Percentiles rank a stretch among this genome's conserved stretches.
Conservation (phyloP, 2,329 filamentous ascomycete genomes). For the Diaporthe citriasiana region DNA sequence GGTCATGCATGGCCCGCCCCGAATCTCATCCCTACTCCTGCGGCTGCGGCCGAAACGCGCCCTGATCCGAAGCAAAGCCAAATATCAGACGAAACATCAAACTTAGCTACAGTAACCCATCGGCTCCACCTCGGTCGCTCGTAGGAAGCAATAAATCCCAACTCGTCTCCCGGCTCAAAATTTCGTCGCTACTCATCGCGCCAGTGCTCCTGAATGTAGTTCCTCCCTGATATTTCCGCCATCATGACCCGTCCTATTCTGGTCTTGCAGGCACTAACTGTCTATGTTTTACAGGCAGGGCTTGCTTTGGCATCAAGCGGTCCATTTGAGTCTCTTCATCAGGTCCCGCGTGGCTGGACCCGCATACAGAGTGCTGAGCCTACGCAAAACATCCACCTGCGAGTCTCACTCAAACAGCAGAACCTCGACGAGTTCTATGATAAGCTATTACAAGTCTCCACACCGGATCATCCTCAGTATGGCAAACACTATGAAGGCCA, state of each 20-base stretch:
- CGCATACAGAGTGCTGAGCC: neutral
- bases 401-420: conserved; percentile 35
- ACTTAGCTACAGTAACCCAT: neutral
- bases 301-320: neutral
- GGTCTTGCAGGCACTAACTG: neutral
- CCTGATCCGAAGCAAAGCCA: neutral
- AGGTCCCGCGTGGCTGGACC: conserved; percentile 35
- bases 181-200: neutral
- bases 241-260: neutral
- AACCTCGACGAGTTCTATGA: conserved; percentile 37
- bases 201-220: neutral
- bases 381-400: conserved; percentile 8
- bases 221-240: neutral
- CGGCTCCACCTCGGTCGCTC: neutral
- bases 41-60: conserved; percentile 14
- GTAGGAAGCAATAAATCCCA: neutral
- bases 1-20: neutral
- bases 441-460: conserved; percentile 13
- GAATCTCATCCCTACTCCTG: conserved; percentile 19
- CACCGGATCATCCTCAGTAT: conserved; percentile 26
- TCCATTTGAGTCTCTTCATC: conserved; percentile 28
- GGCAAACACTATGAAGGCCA: conserved; percentile 33
- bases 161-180: neutral
- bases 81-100: conserved; percentile 15
- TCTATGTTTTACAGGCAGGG: neutral